Conservation (phyloP, 1,284 basidiomycete species). For the Cryptococcus deneoformans region DNA sequence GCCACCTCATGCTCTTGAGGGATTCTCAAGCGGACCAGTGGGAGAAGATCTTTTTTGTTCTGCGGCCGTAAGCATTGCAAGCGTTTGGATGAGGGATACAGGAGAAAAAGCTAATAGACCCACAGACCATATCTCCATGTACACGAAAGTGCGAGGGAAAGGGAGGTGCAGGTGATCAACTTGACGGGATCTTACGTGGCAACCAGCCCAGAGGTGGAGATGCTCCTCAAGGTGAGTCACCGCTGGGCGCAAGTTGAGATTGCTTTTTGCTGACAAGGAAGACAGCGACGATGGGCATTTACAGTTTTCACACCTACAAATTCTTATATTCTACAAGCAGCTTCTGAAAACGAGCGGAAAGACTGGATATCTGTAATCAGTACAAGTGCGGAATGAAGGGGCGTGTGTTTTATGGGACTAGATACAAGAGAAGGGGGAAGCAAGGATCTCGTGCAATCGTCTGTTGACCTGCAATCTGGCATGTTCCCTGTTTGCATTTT, state of each 20-base stretch:
- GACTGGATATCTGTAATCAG: slow-evolving; percentile 63
- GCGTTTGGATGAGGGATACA: not conserved
- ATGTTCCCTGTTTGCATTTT: too few relatives aligned
- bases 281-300: slow-evolving; percentile 75
- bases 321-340: slow-evolving; percentile 80
- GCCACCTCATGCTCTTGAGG: slow-evolving; percentile 70
- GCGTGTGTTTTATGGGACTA: not conserved
- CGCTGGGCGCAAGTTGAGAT: too few relatives aligned
- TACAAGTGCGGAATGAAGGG: slow-evolving; percentile 15
- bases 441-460: too few relatives aligned
- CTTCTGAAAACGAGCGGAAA: slow-evolving; percentile 72
- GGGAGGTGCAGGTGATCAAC: slow-evolving; percentile 80
- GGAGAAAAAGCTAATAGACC: not conserved
- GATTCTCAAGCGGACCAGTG: slow-evolving; percentile 77
- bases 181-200: slow-evolving; percentile 81
- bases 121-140: slow-evolving; percentile 83
- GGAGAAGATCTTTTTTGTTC: slow-evolving; percentile 80
- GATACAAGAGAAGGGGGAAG: too few relatives aligned
- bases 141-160: slow-evolving; percentile 73
- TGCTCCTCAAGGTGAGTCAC: slow-evolving; percentile 70
- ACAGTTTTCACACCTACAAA: slow-evolving; percentile 86
- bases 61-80: slow-evolving; percentile 63
- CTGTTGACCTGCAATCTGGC: too few relatives aligned
- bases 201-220: slow-evolving; percentile 80
- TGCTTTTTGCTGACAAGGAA: not conserved